Evolutionary conservation across 2,329 filamentous ascomycete species (phyloP), one percentile per base, ranked within the genome.

Genomic region (Diaporthe vexans): DNA sequence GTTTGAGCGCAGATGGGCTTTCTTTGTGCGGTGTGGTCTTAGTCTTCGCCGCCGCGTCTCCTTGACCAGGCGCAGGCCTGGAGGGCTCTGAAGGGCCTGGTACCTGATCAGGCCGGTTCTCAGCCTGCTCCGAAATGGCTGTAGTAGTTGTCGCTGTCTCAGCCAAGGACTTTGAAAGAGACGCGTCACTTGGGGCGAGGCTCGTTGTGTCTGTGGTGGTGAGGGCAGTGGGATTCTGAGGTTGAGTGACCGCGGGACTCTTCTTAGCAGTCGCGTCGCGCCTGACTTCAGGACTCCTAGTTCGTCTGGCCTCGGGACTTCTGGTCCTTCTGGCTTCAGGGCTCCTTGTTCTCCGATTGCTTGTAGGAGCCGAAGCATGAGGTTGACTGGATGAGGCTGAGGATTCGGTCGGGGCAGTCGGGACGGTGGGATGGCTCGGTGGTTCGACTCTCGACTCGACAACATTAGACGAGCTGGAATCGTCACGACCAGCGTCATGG

Each of bases 401-500:
- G n/a, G 33, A 40, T 48, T 15, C 67, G 40, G 48, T 17, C 48
- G 51, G 35, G 21, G 48, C 37, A n/a, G 40, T 37, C n/a, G 58
- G n/a, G 24, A 26, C 7, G 40, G 61, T 35, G 24, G 48, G 10
- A 35, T 43, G 51, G 29, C 54, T 48, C 17, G 71, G 48, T 40
- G 43, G 19, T 24, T 56, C 70, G 35, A 33, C 35, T 52, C 43
- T 56, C 19, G 70, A 48, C 52, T 73, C 72, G 24, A 59, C 54
- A 9, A 58, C 33, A 9, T 74, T 68, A 21, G 73, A 56, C 9
- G 75, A 63, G 33, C 71, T 63, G 35, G 72, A 61, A 29, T 70
- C 48, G 17, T 72, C 43, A 19, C 59, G 58, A 24, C n/a, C 77
- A 76, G 2, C 73, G 74, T 46, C 69, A 24, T 59, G 29, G n/a